Evolutionary conservation across 2,329 filamentous ascomycete species (phyloP).

Genomic region (Botryosphaeria dothidea): DNA sequence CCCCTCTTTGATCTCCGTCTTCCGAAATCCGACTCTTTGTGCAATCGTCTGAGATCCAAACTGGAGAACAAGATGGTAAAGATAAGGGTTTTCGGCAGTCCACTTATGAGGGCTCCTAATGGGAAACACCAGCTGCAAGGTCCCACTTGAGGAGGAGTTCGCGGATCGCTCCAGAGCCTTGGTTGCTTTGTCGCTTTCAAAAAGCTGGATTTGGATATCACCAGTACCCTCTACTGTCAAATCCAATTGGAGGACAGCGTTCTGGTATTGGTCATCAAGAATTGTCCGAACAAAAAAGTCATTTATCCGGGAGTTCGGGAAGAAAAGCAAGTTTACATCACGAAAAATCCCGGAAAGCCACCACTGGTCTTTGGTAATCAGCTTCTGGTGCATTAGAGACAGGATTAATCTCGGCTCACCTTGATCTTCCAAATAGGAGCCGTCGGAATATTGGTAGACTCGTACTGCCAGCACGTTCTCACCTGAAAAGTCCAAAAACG

Average conservation of each 20-base stretch:
- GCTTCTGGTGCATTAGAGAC: too few relatives aligned
- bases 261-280: constrained; percentile 53
- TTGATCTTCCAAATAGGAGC: constrained; percentile 68
- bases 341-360: constrained; percentile 68
- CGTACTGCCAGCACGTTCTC: constrained; percentile 61
- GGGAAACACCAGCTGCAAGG: constrained; percentile 39
- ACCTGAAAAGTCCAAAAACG: constrained; percentile 45
- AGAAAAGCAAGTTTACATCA: constrained; percentile 63
- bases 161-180: not conserved
- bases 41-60: constrained; percentile 46
- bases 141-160: rapidly evolving
- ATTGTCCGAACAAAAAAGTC: constrained; percentile 59
- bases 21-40: constrained; percentile 64
- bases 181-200: not conserved
- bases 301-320: constrained; percentile 55
- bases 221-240: constrained; percentile 45
- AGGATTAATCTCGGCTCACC: too few relatives aligned
- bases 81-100: constrained; percentile 66
- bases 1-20: constrained; percentile 23
- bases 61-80: constrained; percentile 58
- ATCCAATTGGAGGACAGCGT: constrained; percentile 53
- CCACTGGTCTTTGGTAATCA: constrained; percentile 58
- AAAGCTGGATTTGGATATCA: constrained; percentile 41
- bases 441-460: constrained; percentile 73
- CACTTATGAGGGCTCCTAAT: constrained; percentile 62